Base-by-base conservation (phyloP, 2,329 filamentous ascomycete genomes). In the Ambrosiella cleistominuta region DNA sequence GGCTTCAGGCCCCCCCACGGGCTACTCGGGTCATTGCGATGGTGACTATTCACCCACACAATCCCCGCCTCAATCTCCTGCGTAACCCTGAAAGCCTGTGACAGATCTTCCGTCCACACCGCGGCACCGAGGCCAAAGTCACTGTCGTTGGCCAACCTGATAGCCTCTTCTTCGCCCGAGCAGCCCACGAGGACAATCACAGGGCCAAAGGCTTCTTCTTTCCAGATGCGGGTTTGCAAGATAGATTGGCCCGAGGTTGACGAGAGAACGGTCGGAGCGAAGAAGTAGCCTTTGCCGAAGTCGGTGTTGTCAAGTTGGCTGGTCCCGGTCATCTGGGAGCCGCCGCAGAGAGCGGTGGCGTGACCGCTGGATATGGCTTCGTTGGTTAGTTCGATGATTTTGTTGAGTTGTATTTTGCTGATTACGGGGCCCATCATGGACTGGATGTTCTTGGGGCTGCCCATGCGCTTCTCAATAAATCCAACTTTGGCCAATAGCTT, bases 21-120 rank as follows among this genome's bases (percentile, higher is more conserved):
- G 60, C 81, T 82, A 63, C 81, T 82, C 0, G 83, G 83, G 63
- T 86, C 83, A 63, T 86, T 87, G 39, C 83, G 75, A 65, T 87
- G 83, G 67, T 87, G 83, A 67, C 59, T 77, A 71, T 65, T 83
- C 59, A 83, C 75, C 63, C 77, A 79, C 0, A 82, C 78, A 67
- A 78, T 80, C 0, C 80, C 81, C 1, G 77, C 74, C 65, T 82
- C 77, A 15, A 83, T 70, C 4, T 71, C 73, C 60, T 76, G 75
- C 4, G 75, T 70, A 1, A 75, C 67, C 6, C 71, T 65, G 64
- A 74, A 66, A 1, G 71, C 72, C 1, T 72, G 65, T 55, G 67
- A 71, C 35, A 81, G 69, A 60, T 82, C 72, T 63, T 74, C 70
- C 0, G 78, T 80, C 62, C 80, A 83, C 0, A 83, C 69, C 0